These are phyloP conservation scores for Takashimella koratensis DNA, from an alignment of 1,284 basidiomycete genomes.

Conservation along the genomic window DNA sequence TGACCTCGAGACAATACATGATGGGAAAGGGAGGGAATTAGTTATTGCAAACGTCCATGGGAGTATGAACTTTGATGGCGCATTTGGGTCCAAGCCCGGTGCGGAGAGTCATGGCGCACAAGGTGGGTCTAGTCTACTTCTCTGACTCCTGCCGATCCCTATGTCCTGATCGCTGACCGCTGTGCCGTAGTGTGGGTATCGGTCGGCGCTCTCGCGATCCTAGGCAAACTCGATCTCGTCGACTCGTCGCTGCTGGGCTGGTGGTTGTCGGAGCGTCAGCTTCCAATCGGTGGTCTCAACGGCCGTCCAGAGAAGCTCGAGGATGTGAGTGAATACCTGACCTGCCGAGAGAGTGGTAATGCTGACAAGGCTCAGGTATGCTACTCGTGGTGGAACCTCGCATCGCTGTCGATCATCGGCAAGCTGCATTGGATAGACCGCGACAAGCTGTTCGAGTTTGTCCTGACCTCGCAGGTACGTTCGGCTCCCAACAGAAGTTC, in stretches of 20 bases:
- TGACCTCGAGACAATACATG: conserved; percentile 54
- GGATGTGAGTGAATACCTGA: no score
- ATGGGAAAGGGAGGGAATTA: conserved; percentile 54
- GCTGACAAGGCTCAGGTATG: no score
- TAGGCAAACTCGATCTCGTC: conserved; percentile 72
- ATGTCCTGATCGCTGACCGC: background rate
- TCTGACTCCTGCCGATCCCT: background rate
- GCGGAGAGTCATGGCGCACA: conserved; percentile 91
- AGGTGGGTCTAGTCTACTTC: conserved; percentile 58
- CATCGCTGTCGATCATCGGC: conserved; percentile 77
- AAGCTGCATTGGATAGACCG: conserved; percentile 87
- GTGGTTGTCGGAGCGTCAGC: conserved; percentile 91
- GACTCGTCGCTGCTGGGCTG: conserved; percentile 73
- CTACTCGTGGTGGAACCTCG: conserved; percentile 97
- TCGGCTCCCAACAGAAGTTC: no score
- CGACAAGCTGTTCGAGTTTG: conserved; percentile 73
- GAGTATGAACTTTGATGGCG: conserved; percentile 93
- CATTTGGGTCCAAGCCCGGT: conserved; percentile 77
- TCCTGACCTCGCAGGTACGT: conserved; percentile 78
- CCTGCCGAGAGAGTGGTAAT: no score
- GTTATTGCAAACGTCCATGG: conserved; percentile 69
- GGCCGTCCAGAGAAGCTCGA: conserved; percentile 97
- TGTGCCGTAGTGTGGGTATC: conserved; percentile 74
- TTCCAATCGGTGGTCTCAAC: conserved; percentile 90
- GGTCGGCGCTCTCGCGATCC: conserved; percentile 77